A percentile compares a stretch with the other conserved stretches of the same genome.
Conservation (phyloP, 2,329 filamentous ascomycete genomes). For the Canariomyces notabilis region DNA sequence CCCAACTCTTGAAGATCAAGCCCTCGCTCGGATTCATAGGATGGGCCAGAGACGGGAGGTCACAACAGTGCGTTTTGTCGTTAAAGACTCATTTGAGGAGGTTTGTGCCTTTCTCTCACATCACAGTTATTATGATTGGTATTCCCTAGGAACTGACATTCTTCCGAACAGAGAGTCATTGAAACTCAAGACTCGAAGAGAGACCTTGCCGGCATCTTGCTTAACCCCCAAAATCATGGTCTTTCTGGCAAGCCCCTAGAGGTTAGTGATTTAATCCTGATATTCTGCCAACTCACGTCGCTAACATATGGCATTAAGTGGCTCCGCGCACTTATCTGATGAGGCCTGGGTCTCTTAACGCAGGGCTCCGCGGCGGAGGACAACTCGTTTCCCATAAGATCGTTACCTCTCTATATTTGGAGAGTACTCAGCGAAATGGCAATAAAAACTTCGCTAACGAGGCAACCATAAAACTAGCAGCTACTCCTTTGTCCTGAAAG, state of each 20-base stretch:
- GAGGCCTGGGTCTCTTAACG: too few species aligned
- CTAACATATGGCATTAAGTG: not conserved
- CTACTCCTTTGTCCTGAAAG: too few species aligned
- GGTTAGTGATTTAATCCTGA: not conserved
- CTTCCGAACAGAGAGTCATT: not conserved
- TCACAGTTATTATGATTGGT: too few species aligned
- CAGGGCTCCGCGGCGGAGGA: too few species aligned
- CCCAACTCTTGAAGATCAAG: constrained; percentile 30
- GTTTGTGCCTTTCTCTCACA: constrained; percentile 7
- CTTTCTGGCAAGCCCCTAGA: not conserved
- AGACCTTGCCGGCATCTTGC: not conserved
- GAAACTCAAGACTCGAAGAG: not conserved
- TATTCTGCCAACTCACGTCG: too few species aligned
- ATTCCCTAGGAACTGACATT: not conserved
- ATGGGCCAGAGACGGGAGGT: constrained; percentile 27
- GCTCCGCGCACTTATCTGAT: not conserved
- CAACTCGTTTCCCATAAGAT: too few species aligned
- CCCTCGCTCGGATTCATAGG: constrained; percentile 27
- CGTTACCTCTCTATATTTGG: too few species aligned
- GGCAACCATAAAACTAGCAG: too few species aligned
- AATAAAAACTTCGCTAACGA: too few species aligned
- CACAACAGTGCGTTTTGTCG: constrained; percentile 27
- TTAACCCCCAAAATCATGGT: not conserved
- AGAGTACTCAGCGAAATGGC: too few species aligned
- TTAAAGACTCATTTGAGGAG: constrained; percentile 29